Evolutionary conservation across 495 filamentous ascomycete species (phyloP).

Genomic region (Tuber aestivum): DNA sequence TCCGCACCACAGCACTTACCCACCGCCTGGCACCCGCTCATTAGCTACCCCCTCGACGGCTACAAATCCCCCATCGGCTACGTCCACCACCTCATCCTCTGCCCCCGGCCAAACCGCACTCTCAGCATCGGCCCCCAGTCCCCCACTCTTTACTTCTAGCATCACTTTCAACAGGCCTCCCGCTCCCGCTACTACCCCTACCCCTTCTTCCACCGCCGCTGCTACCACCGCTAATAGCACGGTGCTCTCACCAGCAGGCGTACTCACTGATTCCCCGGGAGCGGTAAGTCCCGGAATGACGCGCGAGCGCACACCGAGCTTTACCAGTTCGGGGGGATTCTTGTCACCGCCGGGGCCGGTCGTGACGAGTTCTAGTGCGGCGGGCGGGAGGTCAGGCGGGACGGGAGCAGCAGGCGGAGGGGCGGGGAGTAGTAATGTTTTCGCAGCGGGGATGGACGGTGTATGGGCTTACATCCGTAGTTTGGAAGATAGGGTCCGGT

Average conservation of each 20-base stretch:
- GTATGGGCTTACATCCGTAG: slow-evolving; percentile 35
- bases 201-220: slow-evolving; percentile 7
- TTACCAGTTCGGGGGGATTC: slow-evolving; percentile 17
- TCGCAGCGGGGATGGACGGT: slow-evolving; percentile 26
- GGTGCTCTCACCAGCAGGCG: slow-evolving; percentile 34
- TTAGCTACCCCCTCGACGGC: not conserved
- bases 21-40: slow-evolving; percentile 13
- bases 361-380: slow-evolving; percentile 23
- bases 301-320: slow-evolving; percentile 30
- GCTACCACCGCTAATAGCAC: slow-evolving; percentile 22
- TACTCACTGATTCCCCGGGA: slow-evolving; percentile 35
- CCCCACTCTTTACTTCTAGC: not conserved
- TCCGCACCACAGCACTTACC: slow-evolving; percentile 36
- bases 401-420: slow-evolving; percentile 11
- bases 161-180: slow-evolving; percentile 1
- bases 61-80: not conserved
- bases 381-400: slow-evolving; percentile 32
- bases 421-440: slow-evolving; percentile 24
- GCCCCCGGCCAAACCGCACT: not conserved
- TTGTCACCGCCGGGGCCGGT: slow-evolving; percentile 17
- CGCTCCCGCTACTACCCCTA: not conserved
- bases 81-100: not conserved
- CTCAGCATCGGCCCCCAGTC: slow-evolving; percentile 10
- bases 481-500: slow-evolving; percentile 27
- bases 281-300: slow-evolving; percentile 32